Base-by-base conservation (phyloP, 331 rosid species). In the Malus hybrid region DNA sequence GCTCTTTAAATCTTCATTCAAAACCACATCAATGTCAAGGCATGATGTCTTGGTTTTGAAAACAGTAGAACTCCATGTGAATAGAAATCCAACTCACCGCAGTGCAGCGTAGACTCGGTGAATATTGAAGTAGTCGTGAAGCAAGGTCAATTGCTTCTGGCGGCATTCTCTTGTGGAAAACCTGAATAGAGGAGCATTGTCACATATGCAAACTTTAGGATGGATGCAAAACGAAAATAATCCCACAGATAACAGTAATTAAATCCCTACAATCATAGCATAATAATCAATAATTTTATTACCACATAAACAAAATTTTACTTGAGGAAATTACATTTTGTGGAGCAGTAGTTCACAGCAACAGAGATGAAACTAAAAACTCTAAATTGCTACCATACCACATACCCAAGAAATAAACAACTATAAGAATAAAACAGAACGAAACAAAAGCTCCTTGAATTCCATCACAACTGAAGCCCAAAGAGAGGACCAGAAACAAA, bases 101-200 rank as follows among this genome's bases (percentile, higher is more conserved):
- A 27, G 89, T 89, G 86, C 96, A 95, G 66, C 99, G 97, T 72
- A 95, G 90, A 79, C 92, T 95, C 19, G 99, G 99, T 33, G 99
- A 95, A 82, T 95, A 95, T 70, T 95, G 99, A 76, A 95, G 97
- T 81, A 95, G 93, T 79, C 99, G 88, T 73, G 97, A 92, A 68
- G 97, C 91, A 77, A 95, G 97, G 88, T 95, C 99, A 81, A 95
- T 92, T 60, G 97, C 99, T 86, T 95, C 99, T 42, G 97, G 97
- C 67, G 99, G 99, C 97, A 92, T 95, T 74, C 92, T 84, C 85
- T 92, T 89, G 81, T 86, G 96, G 83, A 95, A 95, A 85, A 95
- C 93, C 99, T 95, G 80, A 85, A 78, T 56, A 78, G 70, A 69
- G 32, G 69, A 86, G 48, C 44, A 34, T 28, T 13, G 67, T 54